A percentile compares a stretch with the other conserved stretches of the same genome.
These are phyloP conservation scores for Sugiyamaella castrensis DNA, from an alignment of 1,139 yeast genomes.

Conservation along the genomic window DNA sequence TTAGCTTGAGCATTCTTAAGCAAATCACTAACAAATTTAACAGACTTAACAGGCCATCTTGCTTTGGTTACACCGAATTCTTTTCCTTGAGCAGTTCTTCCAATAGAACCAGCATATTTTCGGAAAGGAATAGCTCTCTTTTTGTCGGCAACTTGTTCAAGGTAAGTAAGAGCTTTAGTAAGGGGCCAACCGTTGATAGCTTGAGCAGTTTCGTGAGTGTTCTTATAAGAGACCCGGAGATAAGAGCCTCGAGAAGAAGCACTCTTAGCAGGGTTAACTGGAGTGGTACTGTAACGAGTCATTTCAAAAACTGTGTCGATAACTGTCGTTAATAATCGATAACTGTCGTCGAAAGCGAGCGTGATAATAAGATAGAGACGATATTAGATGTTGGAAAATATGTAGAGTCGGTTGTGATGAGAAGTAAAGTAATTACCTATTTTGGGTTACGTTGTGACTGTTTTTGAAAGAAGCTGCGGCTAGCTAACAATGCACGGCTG, in stretches of 20 bases:
- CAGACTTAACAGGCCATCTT: conserved; percentile 99
- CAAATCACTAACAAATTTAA: conserved; percentile 90
- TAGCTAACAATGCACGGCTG: no score
- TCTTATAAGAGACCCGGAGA: conserved; percentile 99
- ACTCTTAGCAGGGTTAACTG: conserved; percentile 99
- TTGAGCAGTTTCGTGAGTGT: conserved; percentile 99
- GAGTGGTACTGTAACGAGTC: conserved; percentile 98
- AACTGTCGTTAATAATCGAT: no score
- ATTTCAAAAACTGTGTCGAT: conserved; percentile 36
- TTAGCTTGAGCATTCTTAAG: conserved; percentile 97
- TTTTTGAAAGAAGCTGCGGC: no score
- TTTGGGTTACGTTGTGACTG: background rate
- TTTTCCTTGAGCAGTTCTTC: conserved; percentile 99
- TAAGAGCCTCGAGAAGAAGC: conserved; percentile 99
- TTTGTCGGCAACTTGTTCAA: conserved; percentile 95
- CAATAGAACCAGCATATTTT: conserved; percentile 94
- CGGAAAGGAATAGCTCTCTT: conserved; percentile 99
- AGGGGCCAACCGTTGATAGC: conserved; percentile 98
- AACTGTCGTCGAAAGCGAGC: no score
- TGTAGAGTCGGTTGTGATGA: conserved; percentile 4
- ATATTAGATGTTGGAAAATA: conserved; percentile 4
- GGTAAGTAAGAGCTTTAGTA: conserved; percentile 93
- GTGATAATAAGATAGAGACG: background rate
- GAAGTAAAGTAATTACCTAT: background rate
- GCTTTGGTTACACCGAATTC: conserved; percentile 99